Evolutionary conservation across 768 basidiomycete species (phyloP), one percentile per base, ranked within the genome.

Genomic region (Suillus luteus): DNA sequence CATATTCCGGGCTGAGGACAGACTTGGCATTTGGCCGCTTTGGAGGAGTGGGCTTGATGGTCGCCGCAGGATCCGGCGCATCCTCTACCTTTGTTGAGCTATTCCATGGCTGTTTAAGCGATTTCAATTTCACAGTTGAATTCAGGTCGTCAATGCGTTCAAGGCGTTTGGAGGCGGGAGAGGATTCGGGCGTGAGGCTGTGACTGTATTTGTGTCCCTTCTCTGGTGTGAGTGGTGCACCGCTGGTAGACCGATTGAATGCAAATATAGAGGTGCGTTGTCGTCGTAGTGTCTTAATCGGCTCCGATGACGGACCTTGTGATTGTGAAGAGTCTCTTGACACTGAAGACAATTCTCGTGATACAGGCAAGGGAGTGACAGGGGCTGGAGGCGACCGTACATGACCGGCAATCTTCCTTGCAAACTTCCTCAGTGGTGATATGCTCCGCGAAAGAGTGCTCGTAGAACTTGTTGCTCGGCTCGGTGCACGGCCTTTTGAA

Each of bases 381-480:
- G 80, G 74, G 19, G 79, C 74, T 61, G 73, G 62, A 48, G 78
- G 79, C 6, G 77, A 72, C 79, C 74, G 70, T 68, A 77, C 68
- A 44, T 73, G 73, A 44, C 85, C 84, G 40, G 87, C 86, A 37
- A 94, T 76, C 74, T 79, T 93, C 62, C 85, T 83, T 1, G 92
- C 92, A 70, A 94, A 80, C 73, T 87, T 92, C 55, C 89, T 84
- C 65, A 94, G 83, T 0, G 92, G 93, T 8, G 92, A 93, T 63
- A 93, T 90, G 0, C 91, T 91, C 63, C 88, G 79, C 2, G 91
- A 91, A 40, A 93, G 72, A 1, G 87, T 81, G 64, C 83, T 85
- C 14, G 81, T 73, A 10, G 81, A 76, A 69, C 83, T 73, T 24
- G 72, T 67, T 15, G 72, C 69, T 62, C 68, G 77, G 68, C 70